Conservation (phyloP, 2,329 filamentous ascomycete genomes). For the Harringtonia lauricola region DNA sequence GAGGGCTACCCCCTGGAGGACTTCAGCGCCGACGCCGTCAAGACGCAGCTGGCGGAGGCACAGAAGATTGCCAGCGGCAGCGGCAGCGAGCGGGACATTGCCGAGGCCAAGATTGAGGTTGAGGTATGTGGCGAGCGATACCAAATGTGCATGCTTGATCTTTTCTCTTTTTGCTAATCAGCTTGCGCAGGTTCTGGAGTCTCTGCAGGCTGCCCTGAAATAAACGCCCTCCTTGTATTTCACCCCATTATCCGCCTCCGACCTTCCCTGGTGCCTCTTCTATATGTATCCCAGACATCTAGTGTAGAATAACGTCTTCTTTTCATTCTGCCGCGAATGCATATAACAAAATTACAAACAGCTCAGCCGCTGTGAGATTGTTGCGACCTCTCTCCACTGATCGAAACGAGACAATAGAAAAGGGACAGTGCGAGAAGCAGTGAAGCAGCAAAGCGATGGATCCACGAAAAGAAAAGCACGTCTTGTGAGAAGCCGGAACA, state of each 20-base stretch:
- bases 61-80: slow-evolving; percentile 86
- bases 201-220: slow-evolving; percentile 69
- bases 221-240: slow-evolving; percentile 30
- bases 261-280: background rate
- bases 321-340: slow-evolving; percentile 7
- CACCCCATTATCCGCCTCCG: background rate
- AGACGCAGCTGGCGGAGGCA: slow-evolving; percentile 82
- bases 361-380: background rate
- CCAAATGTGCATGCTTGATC: background rate
- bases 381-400: background rate
- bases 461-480: no score
- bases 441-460: no score
- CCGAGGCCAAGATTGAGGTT: slow-evolving; percentile 97
- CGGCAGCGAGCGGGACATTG: slow-evolving; percentile 94
- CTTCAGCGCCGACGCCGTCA: slow-evolving; percentile 86
- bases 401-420: background rate
- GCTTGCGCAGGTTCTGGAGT: slow-evolving; percentile 60
- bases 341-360: background rate
- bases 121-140: slow-evolving; percentile 52
- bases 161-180: background rate
- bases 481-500: no score
- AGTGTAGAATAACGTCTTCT: slow-evolving; percentile 27
- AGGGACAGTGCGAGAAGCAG: no score
- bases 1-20: slow-evolving; percentile 93
- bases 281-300: slow-evolving; percentile 7